Conservation (phyloP, 164 flowering plant genomes). For the Sedum album region DNA sequence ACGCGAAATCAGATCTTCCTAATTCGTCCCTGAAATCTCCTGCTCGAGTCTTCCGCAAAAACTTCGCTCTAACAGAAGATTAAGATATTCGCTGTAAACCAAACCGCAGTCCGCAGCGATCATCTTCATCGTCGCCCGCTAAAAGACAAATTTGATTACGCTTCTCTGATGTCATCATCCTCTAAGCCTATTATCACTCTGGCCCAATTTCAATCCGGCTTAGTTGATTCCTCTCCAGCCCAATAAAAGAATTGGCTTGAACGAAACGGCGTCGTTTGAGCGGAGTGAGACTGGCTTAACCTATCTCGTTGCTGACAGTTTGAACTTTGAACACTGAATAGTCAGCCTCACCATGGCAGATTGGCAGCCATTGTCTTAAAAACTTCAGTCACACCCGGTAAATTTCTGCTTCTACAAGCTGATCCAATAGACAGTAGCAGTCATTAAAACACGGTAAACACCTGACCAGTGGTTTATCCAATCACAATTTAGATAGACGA, state of each 20-base stretch:
- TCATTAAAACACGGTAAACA: no score
- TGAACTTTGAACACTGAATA: no score
- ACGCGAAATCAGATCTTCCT: neutral
- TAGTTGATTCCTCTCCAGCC: no score
- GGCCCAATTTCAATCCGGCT: neutral
- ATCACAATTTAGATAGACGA: no score
- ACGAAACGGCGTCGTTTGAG: neutral
- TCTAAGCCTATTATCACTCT: neutral
- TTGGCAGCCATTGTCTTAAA: no score
- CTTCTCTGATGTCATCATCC: neutral
- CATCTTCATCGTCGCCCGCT: neutral
- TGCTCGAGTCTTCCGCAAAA: neutral
- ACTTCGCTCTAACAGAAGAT: neutral
- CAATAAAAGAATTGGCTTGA: no score
- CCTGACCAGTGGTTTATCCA: no score
- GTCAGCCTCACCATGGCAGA: no score
- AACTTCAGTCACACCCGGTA: no score
- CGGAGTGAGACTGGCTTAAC: neutral
- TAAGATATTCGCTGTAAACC: neutral
- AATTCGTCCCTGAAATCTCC: neutral
- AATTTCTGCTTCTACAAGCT: no score
- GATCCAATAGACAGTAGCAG: no score
- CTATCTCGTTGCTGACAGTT: neutral
- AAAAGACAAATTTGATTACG: neutral
- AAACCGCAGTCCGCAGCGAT: neutral